Percentiles rank a stretch among this genome's conserved stretches.
Conservation (phyloP, 2,329 filamentous ascomycete species). For the Samsoniella hepiali region DNA sequence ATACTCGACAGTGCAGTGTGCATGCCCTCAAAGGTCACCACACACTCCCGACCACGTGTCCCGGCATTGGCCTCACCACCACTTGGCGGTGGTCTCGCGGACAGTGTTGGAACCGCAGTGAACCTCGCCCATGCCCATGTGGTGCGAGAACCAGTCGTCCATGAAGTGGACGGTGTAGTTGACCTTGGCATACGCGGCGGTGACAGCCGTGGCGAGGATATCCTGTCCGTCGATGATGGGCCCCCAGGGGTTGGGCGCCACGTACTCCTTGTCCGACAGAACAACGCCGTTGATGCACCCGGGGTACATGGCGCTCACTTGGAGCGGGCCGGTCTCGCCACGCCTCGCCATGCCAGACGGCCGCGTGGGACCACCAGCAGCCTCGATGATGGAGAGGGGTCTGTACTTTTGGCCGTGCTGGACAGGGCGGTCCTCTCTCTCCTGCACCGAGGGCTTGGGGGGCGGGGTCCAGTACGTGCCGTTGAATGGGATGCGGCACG, state of each 20-base stretch:
- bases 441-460: neutral
- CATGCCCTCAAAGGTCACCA: neutral
- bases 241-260: constrained; percentile 11
- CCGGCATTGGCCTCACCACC: neutral
- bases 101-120: constrained; percentile 13
- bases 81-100: neutral
- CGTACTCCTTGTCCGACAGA: constrained; percentile 17
- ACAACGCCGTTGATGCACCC: constrained; percentile 26
- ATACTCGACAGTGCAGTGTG: neutral
- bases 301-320: constrained; percentile 19
- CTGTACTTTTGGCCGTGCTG: neutral
- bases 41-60: neutral
- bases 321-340: neutral
- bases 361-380: neutral
- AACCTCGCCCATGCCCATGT: neutral
- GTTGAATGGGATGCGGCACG: neutral
- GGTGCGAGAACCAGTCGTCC: constrained; percentile 16
- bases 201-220: neutral
- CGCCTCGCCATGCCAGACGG: neutral
- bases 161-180: constrained; percentile 5
- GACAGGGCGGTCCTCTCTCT: neutral
- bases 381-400: neutral
- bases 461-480: neutral
- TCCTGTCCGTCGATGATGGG: constrained; percentile 12
- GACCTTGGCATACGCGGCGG: neutral